phyloP scores from a whole-genome alignment of 345 rosid species.

The Eutrema yunnanense region DNA sequence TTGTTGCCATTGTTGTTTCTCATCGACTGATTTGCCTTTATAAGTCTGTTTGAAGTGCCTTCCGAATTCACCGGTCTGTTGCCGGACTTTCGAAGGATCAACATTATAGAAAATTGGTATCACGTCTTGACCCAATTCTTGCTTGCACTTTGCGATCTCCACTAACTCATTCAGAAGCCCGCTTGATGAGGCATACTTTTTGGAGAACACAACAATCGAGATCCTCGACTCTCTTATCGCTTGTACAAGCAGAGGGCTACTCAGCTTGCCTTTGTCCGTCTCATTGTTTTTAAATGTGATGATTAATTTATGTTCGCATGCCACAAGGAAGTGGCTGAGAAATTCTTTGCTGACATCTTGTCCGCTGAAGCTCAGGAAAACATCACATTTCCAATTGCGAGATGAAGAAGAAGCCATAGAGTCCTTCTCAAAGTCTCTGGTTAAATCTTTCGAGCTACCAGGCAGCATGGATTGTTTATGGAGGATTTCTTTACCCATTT shows the following conservation, averaged over 20 bases:
- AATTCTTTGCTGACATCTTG: not conserved
- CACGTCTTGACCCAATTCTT: not conserved
- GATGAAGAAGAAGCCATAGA: not conserved
- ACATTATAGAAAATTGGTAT: not conserved
- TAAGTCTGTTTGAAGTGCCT: not conserved
- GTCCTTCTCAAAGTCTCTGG: not conserved
- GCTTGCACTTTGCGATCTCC: not conserved
- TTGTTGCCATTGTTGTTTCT: not conserved
- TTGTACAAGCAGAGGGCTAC: not conserved
- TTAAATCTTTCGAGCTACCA: not conserved
- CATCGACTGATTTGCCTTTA: not conserved
- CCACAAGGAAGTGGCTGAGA: not conserved
- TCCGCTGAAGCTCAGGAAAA: not conserved
- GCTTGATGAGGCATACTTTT: not conserved
- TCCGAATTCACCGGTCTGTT: not conserved
- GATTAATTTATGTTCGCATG: not conserved
- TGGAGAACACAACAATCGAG: not conserved
- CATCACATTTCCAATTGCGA: not conserved
- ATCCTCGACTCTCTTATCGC: not conserved
- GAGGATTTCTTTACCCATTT: not conserved
- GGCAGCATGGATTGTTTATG: not conserved
- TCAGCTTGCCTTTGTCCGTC: not conserved
- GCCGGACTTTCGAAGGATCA: not conserved
- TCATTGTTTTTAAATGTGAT: not conserved
- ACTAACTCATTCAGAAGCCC: not conserved